Evolutionary conservation across 768 basidiomycete genomes (phyloP).

Genomic region (Galerina sulciceps): DNA sequence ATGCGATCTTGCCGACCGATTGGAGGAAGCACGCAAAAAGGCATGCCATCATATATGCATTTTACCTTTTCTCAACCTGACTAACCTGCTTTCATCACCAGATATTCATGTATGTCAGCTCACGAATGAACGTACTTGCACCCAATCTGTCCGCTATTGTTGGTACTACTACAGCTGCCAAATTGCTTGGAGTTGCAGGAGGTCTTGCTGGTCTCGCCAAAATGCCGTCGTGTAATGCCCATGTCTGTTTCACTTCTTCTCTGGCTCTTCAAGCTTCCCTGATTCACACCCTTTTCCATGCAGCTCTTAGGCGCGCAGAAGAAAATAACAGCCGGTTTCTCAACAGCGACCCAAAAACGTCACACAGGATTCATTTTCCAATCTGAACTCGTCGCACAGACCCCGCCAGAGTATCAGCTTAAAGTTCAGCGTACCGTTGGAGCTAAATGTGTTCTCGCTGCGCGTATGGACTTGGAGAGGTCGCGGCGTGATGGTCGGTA

Average conservation of each 20-base stretch:
- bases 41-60: slow-evolving; percentile 37
- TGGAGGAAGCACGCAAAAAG: slow-evolving; percentile 91
- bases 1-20: slow-evolving; percentile 84
- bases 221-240: slow-evolving; percentile 95
- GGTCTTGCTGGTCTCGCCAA: slow-evolving; percentile 89
- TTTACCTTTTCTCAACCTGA: background rate
- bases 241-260: slow-evolving; percentile 55
- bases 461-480: slow-evolving; percentile 93
- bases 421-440: slow-evolving; percentile 94
- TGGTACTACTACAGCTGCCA: slow-evolving; percentile 98
- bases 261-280: background rate
- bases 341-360: slow-evolving; percentile 81
- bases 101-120: slow-evolving; percentile 99
- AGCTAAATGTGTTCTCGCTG: slow-evolving; percentile 88
- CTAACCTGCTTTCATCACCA: slow-evolving; percentile 28
- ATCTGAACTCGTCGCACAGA: slow-evolving; percentile 82
- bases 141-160: slow-evolving; percentile 98
- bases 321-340: slow-evolving; percentile 93
- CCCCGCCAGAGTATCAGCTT: slow-evolving; percentile 87
- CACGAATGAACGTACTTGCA: slow-evolving; percentile 96
- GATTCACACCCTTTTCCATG: background rate
- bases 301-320: slow-evolving; percentile 93
- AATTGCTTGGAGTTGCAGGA: slow-evolving; percentile 95
- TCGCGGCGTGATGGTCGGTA: slow-evolving; percentile 75
- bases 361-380: slow-evolving; percentile 99